Evolutionary conservation across 2,329 filamentous ascomycete genomes (phyloP).

Genomic region (Neocucurbitaria cava): DNA sequence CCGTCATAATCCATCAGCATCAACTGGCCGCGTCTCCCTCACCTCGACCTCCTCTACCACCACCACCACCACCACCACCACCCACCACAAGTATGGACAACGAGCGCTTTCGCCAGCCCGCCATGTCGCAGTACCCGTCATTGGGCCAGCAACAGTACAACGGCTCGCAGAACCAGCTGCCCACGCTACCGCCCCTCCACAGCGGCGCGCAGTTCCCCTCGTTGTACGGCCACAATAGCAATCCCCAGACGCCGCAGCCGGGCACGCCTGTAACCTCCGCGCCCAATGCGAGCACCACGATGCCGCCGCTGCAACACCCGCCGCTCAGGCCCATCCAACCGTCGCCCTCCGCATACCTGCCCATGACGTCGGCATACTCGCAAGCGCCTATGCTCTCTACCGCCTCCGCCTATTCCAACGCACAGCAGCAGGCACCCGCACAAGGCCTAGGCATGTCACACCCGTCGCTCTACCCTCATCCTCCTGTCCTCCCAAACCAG

Average conservation of each 20-base stretch:
- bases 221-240: conserved; percentile 47
- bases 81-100: conserved; percentile 39
- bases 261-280: conserved; percentile 46
- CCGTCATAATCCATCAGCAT: conserved; percentile 16
- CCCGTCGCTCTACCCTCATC: conserved; percentile 48
- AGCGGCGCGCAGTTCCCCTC: conserved; percentile 37
- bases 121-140: conserved; percentile 42
- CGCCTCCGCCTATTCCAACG: conserved; percentile 42
- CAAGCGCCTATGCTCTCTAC: conserved; percentile 45
- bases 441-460: conserved; percentile 48
- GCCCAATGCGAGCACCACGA: conserved; percentile 37
- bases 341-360: conserved; percentile 44
- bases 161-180: conserved; percentile 38
- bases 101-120: conserved; percentile 47
- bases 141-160: conserved; percentile 41
- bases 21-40: conserved; percentile 42
- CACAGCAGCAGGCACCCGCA: conserved; percentile 44
- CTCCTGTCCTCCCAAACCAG: conserved; percentile 48
- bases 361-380: conserved; percentile 44
- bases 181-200: conserved; percentile 47
- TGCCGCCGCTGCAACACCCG: conserved; percentile 47
- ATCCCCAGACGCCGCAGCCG: conserved; percentile 48
- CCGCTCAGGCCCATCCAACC: conserved; percentile 48
- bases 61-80: conserved; percentile 14
- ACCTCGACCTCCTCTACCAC: conserved; percentile 14